phyloP scores from a whole-genome alignment of 768 basidiomycete genomes.

The Mycena vitilis region DNA sequence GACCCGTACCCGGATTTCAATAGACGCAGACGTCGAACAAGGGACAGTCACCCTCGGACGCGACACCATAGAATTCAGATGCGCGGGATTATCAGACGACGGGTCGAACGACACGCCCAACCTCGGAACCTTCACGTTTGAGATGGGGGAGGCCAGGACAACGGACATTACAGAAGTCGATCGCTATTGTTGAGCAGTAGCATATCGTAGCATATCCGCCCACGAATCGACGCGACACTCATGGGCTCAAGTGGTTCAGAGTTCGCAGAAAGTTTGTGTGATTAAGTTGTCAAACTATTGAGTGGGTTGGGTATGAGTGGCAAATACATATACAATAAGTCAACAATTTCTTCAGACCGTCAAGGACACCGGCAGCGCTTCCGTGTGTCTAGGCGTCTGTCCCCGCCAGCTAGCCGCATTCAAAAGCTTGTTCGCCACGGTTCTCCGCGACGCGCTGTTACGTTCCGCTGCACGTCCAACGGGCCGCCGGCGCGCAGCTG shows the following conservation, averaged over 20 bases:
- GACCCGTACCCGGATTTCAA: background rate
- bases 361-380: constrained; percentile 6
- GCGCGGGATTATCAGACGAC: too few species aligned
- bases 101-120: too few species aligned
- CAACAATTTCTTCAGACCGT: constrained; percentile 6
- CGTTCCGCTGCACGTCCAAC: constrained; percentile 20
- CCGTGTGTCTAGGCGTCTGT: constrained; percentile 13
- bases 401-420: constrained; percentile 28
- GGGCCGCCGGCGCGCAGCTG: constrained; percentile 3
- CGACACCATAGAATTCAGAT: too few species aligned
- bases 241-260: too few species aligned
- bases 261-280: too few species aligned
- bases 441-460: constrained; percentile 4
- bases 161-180: too few species aligned
- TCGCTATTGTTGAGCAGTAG: too few species aligned
- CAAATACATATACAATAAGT: constrained; percentile 16
- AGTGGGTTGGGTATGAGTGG: background rate
- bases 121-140: too few species aligned
- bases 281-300: constrained; percentile 2
- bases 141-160: too few species aligned
- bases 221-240: too few species aligned
- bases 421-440: constrained; percentile 13
- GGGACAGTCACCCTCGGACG: too few species aligned
- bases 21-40: background rate
- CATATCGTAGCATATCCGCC: too few species aligned